Evolutionary conservation across 352 stramenopile genomes (phyloP), one percentile per base, ranked within the genome.

Genomic region (Globisporangium cystogenes): DNA sequence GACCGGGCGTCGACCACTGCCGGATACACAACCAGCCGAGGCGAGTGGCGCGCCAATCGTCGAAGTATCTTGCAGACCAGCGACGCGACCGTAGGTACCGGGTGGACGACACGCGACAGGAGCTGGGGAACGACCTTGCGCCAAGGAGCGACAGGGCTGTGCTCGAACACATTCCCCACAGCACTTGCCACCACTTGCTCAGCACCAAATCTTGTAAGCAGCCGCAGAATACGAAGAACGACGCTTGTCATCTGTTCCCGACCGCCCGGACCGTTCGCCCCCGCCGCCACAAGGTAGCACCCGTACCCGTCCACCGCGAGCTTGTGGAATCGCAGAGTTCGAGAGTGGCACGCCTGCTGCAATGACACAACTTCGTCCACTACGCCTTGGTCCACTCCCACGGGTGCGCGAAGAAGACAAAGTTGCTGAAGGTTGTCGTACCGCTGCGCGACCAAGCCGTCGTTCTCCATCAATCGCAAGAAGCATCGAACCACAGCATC

Each of bases 21-120:
- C 15, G 82, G 82, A 61, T 91, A 95, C 18, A 90, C 79, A 33
- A 95, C 69, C 8, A 81, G 44, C 48, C 90, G 68, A 3, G 83
- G 78, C 7, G 64, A 85, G 26, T 82, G 62, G 18, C 62, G 67
- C 36, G 79, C 82, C 42, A 95, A 67, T 10, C 85, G 70, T 33
- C 77, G 67, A 2, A 95, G 72, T 54, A 95, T 62, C 0, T 63
- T 44, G n/a, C 62, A 67, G 16, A 95, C 64, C 16, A 82, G 57
- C 11, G 57, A 68, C 1, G 82, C 80, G 8, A 91, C 74, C 11
- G 37, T 54, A 37, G 53, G 20, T 24, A 83, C 51, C 3, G 85
- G 80, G 46, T 95, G 81, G 35, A 67, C 58, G n/a, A 68, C 68
- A 27, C 81, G 71, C 35, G 82, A 69, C 0, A 95, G 68, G 26